phyloP scores from a whole-genome alignment of 2,329 filamentous ascomycete genomes.

The Plectosphaerella cucumerina region DNA sequence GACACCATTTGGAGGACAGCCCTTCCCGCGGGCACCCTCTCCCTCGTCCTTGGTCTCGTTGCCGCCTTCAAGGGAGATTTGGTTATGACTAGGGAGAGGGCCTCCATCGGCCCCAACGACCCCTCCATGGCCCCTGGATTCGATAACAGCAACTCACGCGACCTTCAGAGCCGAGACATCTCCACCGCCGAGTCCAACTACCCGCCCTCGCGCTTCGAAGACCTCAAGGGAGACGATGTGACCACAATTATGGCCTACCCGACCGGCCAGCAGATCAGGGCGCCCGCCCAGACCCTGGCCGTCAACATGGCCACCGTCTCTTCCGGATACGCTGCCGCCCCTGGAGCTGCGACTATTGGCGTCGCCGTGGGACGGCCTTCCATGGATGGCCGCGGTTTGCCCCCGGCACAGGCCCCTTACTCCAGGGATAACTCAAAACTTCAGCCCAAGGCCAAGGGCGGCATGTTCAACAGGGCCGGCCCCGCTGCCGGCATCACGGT shows the following conservation, averaged over 20 bases:
- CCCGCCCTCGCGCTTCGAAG: conserved; percentile 43
- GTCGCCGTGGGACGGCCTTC: not conserved
- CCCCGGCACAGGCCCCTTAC: conserved; percentile 15
- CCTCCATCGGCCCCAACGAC: conserved; percentile 26
- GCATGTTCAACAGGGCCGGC: conserved; percentile 19
- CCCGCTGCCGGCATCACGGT: conserved; percentile 17
- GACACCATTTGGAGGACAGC: conserved; percentile 42
- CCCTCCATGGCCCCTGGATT: conserved; percentile 30
- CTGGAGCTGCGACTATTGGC: not conserved
- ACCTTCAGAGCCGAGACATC: conserved; percentile 26
- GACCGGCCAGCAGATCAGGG: not conserved
- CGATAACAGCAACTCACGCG: conserved; percentile 17
- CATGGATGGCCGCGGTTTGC: conserved; percentile 18
- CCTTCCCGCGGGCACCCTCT: conserved; percentile 45
- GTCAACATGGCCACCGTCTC: not conserved
- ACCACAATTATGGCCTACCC: conserved; percentile 27
- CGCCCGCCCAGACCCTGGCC: too few species aligned
- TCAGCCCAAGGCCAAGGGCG: conserved; percentile 18
- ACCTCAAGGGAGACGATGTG: conserved; percentile 32
- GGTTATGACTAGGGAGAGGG: conserved; percentile 20
- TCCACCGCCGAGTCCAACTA: conserved; percentile 39
- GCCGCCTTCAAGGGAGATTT: conserved; percentile 33
- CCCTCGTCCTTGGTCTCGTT: conserved; percentile 38
- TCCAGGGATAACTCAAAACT: conserved; percentile 12
- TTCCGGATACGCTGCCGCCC: not conserved